phyloP scores from a whole-genome alignment of 306 rosid species.

The Echinosophora koreensis region DNA sequence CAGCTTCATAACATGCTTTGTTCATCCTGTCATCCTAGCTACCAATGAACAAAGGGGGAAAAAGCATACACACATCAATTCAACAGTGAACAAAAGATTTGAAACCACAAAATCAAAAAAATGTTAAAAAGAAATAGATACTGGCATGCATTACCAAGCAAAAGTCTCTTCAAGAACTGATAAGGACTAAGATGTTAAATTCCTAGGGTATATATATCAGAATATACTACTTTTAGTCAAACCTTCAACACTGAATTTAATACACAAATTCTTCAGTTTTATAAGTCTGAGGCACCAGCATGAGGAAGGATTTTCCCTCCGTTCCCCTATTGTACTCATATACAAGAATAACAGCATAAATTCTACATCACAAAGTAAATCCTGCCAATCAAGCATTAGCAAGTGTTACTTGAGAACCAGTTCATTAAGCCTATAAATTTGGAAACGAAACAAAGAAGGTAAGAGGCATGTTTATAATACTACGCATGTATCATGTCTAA shows the following conservation, averaged over 20 bases:
- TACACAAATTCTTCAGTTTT: not conserved
- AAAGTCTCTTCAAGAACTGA: too few species aligned
- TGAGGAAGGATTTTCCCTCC: constrained; percentile 16
- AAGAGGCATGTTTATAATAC: not conserved
- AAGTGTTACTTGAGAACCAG: constrained; percentile 12
- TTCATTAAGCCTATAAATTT: not conserved
- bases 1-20: too few species aligned
- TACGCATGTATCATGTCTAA: not conserved
- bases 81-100: too few species aligned
- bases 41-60: too few species aligned
- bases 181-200: not conserved
- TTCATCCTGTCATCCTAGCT: too few species aligned
- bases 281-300: not conserved
- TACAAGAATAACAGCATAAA: constrained; percentile 21
- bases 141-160: too few species aligned
- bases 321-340: constrained; percentile 5
- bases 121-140: too few species aligned
- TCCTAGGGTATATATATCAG: constrained; percentile 15
- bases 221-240: constrained; percentile 7
- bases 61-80: too few species aligned
- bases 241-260: constrained; percentile 2
- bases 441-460: constrained; percentile 12
- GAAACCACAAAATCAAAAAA: too few species aligned
- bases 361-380: constrained; percentile 16
- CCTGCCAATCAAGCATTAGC: constrained; percentile 24